Evolutionary conservation across 2,329 filamentous ascomycete genomes (phyloP), one percentile per base, ranked within the genome.

Genomic region (Phyllosticta ampelicida): DNA sequence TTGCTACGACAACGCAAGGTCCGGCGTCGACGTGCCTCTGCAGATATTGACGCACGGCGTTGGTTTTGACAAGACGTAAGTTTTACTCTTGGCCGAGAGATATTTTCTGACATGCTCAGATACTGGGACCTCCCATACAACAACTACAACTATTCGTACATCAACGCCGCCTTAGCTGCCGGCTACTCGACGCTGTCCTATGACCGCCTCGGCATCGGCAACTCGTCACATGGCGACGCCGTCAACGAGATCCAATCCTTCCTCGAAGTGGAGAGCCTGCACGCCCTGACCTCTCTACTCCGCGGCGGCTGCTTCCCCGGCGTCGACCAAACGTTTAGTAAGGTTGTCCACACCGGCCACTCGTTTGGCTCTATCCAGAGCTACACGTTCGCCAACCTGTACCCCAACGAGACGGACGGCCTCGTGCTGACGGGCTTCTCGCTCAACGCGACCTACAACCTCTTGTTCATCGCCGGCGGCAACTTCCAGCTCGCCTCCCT

Each of bases 81-180:
- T 61, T 20, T 8, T 9, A 20, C 5, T 26, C 20, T 5, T 57
- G 51, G 10, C 11, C 23, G 36, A 61, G 48, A 60, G 54, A 13
- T 19, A 13, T 36, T 5, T 1, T 8, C 52, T 59, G 52, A 59
- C 5, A 1, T 6, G 11, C 16, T n/a, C n/a, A 79, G 74, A 51
- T 86, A 86, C 73, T 86, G 83, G 83, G 81, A 86, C 65, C 67
- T 80, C 10, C 67, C 80, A 0, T 79, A 74, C 70, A 76, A 82
- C 66, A 72, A 78, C 64, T 79, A 76, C 73, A 82, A 84, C 66
- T 86, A 87, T 72, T 82, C 78, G 65, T 87, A 86, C 67, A 75
- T 82, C 26, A 73, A 79, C 52, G 69, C 70, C 11, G 83, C 84
- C 1, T 74, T 84, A 1, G 77, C 75, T 49, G 62, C 78, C 48